Percentiles rank a stretch among this genome's conserved stretches.
Conservation (phyloP, 192 early-diverging fungal species). For the Dissophora globulifera region DNA sequence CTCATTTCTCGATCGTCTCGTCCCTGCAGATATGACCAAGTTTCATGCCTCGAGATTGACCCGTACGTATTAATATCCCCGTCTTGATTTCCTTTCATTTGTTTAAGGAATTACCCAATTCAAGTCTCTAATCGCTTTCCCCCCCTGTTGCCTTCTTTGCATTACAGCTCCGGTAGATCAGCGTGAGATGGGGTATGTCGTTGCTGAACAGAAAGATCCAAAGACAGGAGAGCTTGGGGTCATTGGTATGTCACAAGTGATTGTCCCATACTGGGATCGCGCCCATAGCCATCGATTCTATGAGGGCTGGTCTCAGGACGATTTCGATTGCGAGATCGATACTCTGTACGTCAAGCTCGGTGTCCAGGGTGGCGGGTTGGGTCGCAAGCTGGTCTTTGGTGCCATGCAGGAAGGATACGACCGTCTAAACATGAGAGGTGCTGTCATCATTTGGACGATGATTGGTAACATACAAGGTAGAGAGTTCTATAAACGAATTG, state of each 20-base stretch:
- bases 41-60: slow-evolving; percentile 25
- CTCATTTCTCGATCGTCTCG: slow-evolving; percentile 21
- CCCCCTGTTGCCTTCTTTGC: background rate
- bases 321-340: slow-evolving; percentile 50
- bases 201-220: slow-evolving; percentile 21
- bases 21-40: slow-evolving; percentile 12
- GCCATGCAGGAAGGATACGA: slow-evolving; percentile 37
- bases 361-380: slow-evolving; percentile 40
- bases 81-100: background rate
- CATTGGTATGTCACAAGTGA: slow-evolving; percentile 46
- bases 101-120: too few species aligned
- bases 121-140: background rate
- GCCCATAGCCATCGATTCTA: slow-evolving; percentile 44
- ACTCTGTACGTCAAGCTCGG: slow-evolving; percentile 50
- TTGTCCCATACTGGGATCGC: slow-evolving; percentile 35
- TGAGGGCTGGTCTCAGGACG: slow-evolving; percentile 20
- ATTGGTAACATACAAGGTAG: slow-evolving; percentile 23
- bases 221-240: slow-evolving; percentile 11
- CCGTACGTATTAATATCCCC: slow-evolving; percentile 11
- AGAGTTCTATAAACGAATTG: slow-evolving; percentile 35
- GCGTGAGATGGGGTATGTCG: slow-evolving; percentile 32
- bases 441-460: slow-evolving; percentile 50
- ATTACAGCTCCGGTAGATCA: slow-evolving; percentile 29
- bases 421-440: slow-evolving; percentile 33
- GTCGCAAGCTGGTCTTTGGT: slow-evolving; percentile 40